Evolutionary conservation across 2,329 filamentous ascomycete species (phyloP), one percentile per base, ranked within the genome.

Genomic region (Pseudovirgaria hyperparasitica): DNA sequence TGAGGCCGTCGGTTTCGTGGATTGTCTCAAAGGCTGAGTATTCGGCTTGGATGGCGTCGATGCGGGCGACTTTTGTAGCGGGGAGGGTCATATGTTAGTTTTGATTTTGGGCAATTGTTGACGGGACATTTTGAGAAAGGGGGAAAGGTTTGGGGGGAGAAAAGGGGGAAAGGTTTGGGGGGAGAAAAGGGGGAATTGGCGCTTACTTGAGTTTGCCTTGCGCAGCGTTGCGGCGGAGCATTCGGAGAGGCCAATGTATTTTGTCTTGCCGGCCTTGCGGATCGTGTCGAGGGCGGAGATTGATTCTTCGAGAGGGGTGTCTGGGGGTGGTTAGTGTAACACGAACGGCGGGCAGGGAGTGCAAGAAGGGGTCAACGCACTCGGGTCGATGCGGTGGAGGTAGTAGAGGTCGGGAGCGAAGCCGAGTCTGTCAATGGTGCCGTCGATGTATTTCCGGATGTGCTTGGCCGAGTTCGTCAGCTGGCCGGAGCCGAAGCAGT

Each of bases 31-130:
- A 68, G 1, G 57, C 55, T 5, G 49, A 59, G 47, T 67, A 70
- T 40, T 70, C 66, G 16, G 65, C 45, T 40, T 70, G 63, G 3
- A 64, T 50, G 3, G 61, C 62, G 2, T 53, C 37, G 30, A 70
- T 59, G 2, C 55, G 61, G 26, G 61, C 52, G 1, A 70, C 50
- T 4, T 52, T 41, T 20, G 9, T 9, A 9, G 9, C n/a, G n/a
- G n/a, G n/a, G n/a, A n/a, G n/a, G n/a, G n/a, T n/a, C n/a, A n/a
- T n/a, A n/a, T n/a, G n/a, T n/a, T n/a, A n/a, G n/a, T n/a, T n/a
- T n/a, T n/a, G n/a, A n/a, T n/a, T n/a, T n/a, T n/a, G n/a, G n/a
- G n/a, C n/a, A n/a, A n/a, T n/a, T n/a, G n/a, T n/a, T n/a, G n/a
- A n/a, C n/a, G n/a, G n/a, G n/a, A n/a, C n/a, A n/a, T n/a, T n/a